phyloP scores from a whole-genome alignment of 2,329 filamentous ascomycete species.

The Metarhizium sp. region DNA sequence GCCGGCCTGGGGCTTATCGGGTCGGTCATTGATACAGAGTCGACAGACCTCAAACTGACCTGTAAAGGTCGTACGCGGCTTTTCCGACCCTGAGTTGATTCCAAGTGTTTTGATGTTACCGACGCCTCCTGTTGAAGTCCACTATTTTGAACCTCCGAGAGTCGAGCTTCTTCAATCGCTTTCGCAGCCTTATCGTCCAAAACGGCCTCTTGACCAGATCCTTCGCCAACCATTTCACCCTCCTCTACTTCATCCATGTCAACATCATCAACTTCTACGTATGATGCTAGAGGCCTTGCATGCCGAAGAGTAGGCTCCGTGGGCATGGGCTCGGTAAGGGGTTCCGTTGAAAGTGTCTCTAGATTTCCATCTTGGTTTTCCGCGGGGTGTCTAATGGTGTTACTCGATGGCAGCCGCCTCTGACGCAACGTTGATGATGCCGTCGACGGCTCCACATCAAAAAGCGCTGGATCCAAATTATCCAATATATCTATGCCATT shows the following conservation, averaged over 20 bases:
- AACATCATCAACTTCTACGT: conserved; percentile 36
- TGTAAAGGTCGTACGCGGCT: conserved; percentile 16
- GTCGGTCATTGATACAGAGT: background rate
- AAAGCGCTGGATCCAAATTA: conserved; percentile 45
- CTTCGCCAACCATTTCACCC: conserved; percentile 5
- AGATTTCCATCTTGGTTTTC: background rate
- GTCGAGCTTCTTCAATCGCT: background rate
- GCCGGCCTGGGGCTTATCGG: background rate
- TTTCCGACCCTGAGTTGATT: conserved; percentile 7
- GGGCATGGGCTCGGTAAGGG: conserved; percentile 11
- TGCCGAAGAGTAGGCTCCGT: conserved; percentile 41
- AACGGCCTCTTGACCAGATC: conserved; percentile 23
- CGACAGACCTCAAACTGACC: conserved; percentile 1
- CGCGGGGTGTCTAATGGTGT: too few relatives aligned
- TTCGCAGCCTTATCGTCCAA: conserved; percentile 20
- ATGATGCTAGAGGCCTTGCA: conserved; percentile 42
- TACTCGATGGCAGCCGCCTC: background rate
- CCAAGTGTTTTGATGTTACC: background rate
- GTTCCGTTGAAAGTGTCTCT: conserved; percentile 10
- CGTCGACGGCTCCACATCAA: conserved; percentile 16
- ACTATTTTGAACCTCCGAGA: background rate
- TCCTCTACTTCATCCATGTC: conserved; percentile 22
- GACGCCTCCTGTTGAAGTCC: conserved; percentile 6
- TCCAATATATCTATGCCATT: conserved; percentile 22
- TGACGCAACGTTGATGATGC: background rate